Evolutionary conservation across 352 stramenopile genomes (phyloP).

Genomic region (Labyrinthula sp.): DNA sequence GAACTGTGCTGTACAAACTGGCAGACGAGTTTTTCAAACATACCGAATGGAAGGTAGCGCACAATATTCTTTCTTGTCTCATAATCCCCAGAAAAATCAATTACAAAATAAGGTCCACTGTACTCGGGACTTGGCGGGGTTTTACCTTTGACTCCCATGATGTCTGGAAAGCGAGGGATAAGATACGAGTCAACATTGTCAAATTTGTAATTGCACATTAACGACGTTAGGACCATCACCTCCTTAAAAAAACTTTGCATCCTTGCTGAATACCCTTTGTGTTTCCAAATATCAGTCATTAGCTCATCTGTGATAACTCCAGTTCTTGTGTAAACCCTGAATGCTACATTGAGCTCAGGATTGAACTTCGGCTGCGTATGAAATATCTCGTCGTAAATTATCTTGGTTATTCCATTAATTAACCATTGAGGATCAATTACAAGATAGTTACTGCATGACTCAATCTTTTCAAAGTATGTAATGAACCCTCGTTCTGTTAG

Average conservation of each 20-base stretch:
- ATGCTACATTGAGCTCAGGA: conserved; percentile 3
- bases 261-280: conserved; percentile 2
- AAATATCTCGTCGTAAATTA: conserved; percentile 12
- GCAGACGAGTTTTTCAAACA: conserved; percentile 15
- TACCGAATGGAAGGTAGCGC: conserved; percentile 9
- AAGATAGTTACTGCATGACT: conserved; percentile 6
- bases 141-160: no score
- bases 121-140: no score
- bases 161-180: conserved; percentile 9
- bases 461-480: conserved; percentile 10
- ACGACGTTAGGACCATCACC: conserved; percentile 14
- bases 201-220: conserved; percentile 15
- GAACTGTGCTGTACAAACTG: conserved; percentile 11
- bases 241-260: conserved; percentile 18
- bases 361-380: no score
- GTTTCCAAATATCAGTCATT: conserved; percentile 3
- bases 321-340: conserved; percentile 10
- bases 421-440: conserved; percentile 26
- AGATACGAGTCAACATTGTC: conserved; percentile 13
- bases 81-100: conserved; percentile 23
- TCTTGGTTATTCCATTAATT: conserved; percentile 6
- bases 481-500: conserved; percentile 18
- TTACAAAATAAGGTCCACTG: no score
- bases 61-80: no score
- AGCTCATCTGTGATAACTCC: background rate